A percentile compares a stretch with the other conserved stretches of the same genome.
Evolutionary conservation across 148 eudicot species (phyloP).

Genomic region (Arctostaphylos glauca): DNA sequence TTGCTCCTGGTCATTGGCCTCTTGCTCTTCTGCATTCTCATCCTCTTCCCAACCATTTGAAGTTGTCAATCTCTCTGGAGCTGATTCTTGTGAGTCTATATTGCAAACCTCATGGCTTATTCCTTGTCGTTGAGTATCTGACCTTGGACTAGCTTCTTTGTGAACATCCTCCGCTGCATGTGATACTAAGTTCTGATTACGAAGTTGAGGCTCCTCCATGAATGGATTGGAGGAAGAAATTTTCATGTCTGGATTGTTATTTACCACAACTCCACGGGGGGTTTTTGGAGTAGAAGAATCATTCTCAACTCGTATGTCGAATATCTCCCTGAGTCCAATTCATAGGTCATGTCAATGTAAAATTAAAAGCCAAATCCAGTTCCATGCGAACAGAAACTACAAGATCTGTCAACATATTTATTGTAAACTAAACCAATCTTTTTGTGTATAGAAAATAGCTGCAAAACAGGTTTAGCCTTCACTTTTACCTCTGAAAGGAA

Average conservation of each 20-base stretch:
- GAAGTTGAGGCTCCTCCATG: conserved; percentile 12
- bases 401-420: background rate
- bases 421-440: background rate
- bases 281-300: background rate
- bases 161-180: conserved; percentile 18
- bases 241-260: conserved; percentile 1
- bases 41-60: background rate
- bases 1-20: background rate
- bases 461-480: background rate
- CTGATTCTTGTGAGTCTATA: conserved; percentile 1
- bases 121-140: conserved; percentile 9
- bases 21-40: background rate
- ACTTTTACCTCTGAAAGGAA: background rate
- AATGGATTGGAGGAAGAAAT: background rate
- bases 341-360: background rate
- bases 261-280: background rate
- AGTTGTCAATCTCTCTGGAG: background rate
- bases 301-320: background rate
- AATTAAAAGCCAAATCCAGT: background rate
- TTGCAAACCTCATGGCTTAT: conserved; percentile 8
- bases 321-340: conserved; percentile 33
- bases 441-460: background rate
- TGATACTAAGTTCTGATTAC: background rate
- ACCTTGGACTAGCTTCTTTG: conserved; percentile 16
- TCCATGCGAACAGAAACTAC: background rate